Base-by-base conservation (phyloP, 768 basidiomycete genomes). In the Collybia sordida region DNA sequence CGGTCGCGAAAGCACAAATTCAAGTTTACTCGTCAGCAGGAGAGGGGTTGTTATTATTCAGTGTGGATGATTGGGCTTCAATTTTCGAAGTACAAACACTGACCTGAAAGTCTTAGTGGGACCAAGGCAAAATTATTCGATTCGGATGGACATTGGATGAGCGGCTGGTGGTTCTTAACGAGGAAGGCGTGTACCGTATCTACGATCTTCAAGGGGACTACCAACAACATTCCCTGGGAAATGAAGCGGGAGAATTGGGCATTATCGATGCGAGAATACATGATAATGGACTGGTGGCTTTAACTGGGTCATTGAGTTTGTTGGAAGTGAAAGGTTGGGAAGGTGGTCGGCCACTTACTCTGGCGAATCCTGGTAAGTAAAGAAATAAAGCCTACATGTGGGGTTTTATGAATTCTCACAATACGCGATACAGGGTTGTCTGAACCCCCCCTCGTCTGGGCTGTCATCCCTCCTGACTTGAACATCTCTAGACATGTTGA, bases 311-410 rank as follows among this genome's bases (percentile, higher is more conserved):
- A 7, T 65, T 96, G 57, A 78, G 79, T 5, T 72, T 96, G 40
- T 62, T 96, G 45, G 94, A 98, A 63, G 85, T 96, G 48, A 90
- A 90, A 64, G 91, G 86, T 3, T 96, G 93, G 93, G 81, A 83
- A 37, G 93, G 93, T 12, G 80, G 72, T 5, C 79, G 88, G 50
- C 85, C 91, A 1, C 67, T 90, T 45, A 75, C 81, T 1, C 65
- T 96, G 41, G 87, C 90, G 19, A 84, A 80, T 63, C 80, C 89
- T 60, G 83, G 93, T 91, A 60, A 58, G 83, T 72, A 42, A 35
- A 38, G n/a, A n/a, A n/a, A n/a, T n/a, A 34, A 27, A 28, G 35
- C 15, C 28, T 18, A 8, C 21, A 44, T 41, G 22, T 34, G 3
- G 24, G 19, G 44, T 45, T 49, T 11, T 31, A 14, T 31, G 31